Evolutionary conservation across 352 stramenopile genomes (phyloP).

Genomic region (Phytophthora nicotianae): DNA sequence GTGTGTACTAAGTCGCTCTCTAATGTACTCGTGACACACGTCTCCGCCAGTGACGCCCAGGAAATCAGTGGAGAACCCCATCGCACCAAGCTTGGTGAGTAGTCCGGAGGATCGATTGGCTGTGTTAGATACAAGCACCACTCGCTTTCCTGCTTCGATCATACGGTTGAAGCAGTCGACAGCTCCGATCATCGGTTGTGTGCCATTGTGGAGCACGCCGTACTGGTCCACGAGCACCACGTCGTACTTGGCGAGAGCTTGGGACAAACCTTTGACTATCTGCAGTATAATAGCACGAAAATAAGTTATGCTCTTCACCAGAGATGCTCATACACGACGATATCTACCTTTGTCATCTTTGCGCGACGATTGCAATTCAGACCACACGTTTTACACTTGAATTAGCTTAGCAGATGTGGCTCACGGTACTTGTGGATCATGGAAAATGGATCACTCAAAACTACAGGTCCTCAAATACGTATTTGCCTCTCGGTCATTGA

Average conservation of each 20-base stretch:
- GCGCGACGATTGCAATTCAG: conserved; percentile 2
- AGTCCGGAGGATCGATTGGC: conserved; percentile 64
- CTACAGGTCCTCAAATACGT: too few species aligned
- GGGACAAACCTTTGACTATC: conserved; percentile 41
- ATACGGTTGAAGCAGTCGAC: conserved; percentile 69
- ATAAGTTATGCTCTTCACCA: not conserved
- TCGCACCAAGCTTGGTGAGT: conserved; percentile 50
- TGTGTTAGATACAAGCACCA: conserved; percentile 91
- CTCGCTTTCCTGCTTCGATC: conserved; percentile 58
- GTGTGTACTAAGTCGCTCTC: conserved; percentile 27
- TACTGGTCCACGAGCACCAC: conserved; percentile 93
- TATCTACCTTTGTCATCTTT: conserved; percentile 18
- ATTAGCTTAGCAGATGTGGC: conserved; percentile 1
- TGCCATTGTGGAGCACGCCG: conserved; percentile 92
- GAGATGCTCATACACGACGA: not conserved
- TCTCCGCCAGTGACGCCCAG: conserved; percentile 65
- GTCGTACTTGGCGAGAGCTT: conserved; percentile 74
- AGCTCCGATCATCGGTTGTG: conserved; percentile 59
- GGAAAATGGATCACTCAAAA: not conserved
- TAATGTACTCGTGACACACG: conserved; percentile 49
- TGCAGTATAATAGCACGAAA: conserved; percentile 5
- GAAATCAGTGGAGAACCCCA: conserved; percentile 72
- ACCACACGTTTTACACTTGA: not conserved
- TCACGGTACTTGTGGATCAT: conserved; percentile 2
- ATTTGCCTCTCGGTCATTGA: too few species aligned